Percentiles rank a stretch among this genome's conserved stretches.
These are phyloP conservation scores for Aspergillus incahuasiensis DNA, from an alignment of 495 filamentous ascomycete species.

Conservation along the genomic window DNA sequence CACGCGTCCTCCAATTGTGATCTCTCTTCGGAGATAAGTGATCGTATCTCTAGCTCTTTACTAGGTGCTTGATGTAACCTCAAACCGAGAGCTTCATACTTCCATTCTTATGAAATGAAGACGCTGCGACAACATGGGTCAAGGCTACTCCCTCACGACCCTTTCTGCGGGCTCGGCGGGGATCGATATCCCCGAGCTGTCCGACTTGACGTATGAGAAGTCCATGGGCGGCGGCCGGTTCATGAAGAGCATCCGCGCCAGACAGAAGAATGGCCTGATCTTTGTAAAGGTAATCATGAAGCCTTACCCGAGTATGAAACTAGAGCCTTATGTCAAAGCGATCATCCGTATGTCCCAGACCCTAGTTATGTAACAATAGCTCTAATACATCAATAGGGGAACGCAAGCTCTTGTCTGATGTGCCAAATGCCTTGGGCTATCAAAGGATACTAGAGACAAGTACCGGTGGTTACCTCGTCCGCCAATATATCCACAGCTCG, in stretches of 20 bases:
- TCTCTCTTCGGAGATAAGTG: background rate
- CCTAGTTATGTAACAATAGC: background rate
- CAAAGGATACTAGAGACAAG: slow-evolving; percentile 85
- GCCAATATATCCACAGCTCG: slow-evolving; percentile 93
- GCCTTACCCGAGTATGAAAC: slow-evolving; percentile 68
- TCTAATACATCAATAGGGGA: slow-evolving; percentile 57
- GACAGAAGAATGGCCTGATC: slow-evolving; percentile 82
- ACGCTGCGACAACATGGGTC: slow-evolving; percentile 67
- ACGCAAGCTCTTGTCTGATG: slow-evolving; percentile 68
- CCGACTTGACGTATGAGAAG: slow-evolving; percentile 86
- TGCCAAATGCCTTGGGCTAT: slow-evolving; percentile 89
- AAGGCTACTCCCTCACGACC: slow-evolving; percentile 89
- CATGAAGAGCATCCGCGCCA: slow-evolving; percentile 91
- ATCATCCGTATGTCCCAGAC: slow-evolving; percentile 59
- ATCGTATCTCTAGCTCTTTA: background rate
- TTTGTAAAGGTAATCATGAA: slow-evolving; percentile 95
- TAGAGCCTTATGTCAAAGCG: slow-evolving; percentile 69
- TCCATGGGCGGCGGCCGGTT: slow-evolving; percentile 91
- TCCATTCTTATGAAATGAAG: slow-evolving; percentile 32
- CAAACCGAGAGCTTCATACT: background rate
- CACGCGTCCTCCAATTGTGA: background rate
- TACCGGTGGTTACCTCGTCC: slow-evolving; percentile 88
- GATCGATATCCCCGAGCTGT: slow-evolving; percentile 89
- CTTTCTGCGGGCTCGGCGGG: slow-evolving; percentile 85
- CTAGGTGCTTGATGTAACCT: background rate